phyloP scores from a whole-genome alignment of 129 eudicot species.

The Daucus carota region DH1_v3.0 NC_030389.2:36061001-36061500 shows the following conservation, averaged over 20 bases:
- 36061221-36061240: neutral
- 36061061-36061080: constrained; percentile 60
- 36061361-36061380: neutral
- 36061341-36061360: neutral
- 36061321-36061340: neutral
- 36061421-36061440: neutral
- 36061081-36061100: constrained; percentile 2
- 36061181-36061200: neutral
- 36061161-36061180: neutral
- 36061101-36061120: neutral
- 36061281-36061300: neutral
- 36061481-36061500: neutral
- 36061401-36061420: neutral
- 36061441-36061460: neutral
- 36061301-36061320: neutral
- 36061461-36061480: neutral
- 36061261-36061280: too few relatives aligned
- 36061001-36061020: constrained; percentile 92
- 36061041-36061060: constrained; percentile 88
- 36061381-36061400: neutral
- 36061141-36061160: neutral
- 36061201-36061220: neutral
- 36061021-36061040: constrained; percentile 85
- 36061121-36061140: neutral
- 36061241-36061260: neutral